phyloP scores from a whole-genome alignment of 2,329 filamentous ascomycete species.

The Pyrenochaeta sp. region DNA sequence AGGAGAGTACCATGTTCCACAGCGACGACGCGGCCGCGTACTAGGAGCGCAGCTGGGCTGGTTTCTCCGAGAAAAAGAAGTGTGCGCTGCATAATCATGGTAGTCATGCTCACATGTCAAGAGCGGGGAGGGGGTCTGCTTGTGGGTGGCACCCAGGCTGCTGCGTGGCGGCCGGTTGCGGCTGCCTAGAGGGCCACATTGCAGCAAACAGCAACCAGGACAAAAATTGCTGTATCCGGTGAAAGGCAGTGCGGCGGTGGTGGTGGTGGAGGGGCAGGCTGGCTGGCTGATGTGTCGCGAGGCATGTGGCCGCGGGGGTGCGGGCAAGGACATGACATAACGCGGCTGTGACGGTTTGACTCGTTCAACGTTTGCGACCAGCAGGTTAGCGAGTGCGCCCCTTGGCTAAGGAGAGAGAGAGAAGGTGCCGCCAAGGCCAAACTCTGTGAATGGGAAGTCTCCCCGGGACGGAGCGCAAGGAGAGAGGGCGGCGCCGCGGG shows the following conservation, averaged over 20 bases:
- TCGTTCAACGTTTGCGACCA: conserved; percentile 33
- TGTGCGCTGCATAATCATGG: background rate
- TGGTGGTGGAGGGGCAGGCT: background rate
- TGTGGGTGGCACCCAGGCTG: too few species aligned
- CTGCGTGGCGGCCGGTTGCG: too few species aligned
- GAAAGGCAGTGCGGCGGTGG: background rate
- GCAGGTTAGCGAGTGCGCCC: conserved; percentile 24
- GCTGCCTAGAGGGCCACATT: too few species aligned
- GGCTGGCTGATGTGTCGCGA: background rate
- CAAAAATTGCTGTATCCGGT: background rate
- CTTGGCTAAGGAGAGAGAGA: conserved; percentile 18
- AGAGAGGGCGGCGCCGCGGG: background rate
- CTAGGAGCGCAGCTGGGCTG: background rate
- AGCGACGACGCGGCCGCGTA: conserved; percentile 4
- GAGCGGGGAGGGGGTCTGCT: too few species aligned
- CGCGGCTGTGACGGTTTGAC: conserved; percentile 29
- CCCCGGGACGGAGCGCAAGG: too few species aligned
- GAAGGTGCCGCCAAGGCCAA: background rate
- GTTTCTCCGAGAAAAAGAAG: background rate
- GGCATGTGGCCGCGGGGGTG: conserved; percentile 5
- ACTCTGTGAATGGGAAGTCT: too few species aligned
- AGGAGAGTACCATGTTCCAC: conserved; percentile 20
- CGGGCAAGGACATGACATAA: conserved; percentile 22
- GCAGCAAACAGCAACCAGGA: background rate
- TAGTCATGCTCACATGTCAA: too few species aligned